phyloP scores from a whole-genome alignment of 345 rosid genomes.

The Citrus glauca region DNA sequence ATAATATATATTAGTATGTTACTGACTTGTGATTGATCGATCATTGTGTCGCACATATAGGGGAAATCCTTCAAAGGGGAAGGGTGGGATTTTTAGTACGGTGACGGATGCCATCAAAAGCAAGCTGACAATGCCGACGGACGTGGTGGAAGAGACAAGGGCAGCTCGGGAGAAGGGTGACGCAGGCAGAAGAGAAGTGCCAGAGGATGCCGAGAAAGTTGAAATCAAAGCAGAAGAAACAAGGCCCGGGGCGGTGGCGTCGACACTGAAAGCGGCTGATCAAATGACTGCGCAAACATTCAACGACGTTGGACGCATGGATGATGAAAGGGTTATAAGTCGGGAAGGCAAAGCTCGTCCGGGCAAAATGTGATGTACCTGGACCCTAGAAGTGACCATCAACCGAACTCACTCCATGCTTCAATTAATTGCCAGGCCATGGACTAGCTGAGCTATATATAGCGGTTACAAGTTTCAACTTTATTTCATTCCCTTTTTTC shows the following conservation, averaged over 20 bases:
- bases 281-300: conserved; percentile 64
- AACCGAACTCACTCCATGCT: too few relatives aligned
- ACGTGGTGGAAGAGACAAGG: conserved; percentile 28
- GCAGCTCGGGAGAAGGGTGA: conserved; percentile 34
- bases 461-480: too few relatives aligned
- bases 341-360: conserved; percentile 7
- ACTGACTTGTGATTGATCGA: background rate
- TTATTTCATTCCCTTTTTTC: too few relatives aligned
- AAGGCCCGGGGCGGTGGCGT: conserved; percentile 15
- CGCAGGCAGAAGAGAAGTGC: conserved; percentile 18
- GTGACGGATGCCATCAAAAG: conserved; percentile 39
- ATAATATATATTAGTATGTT: background rate
- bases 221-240: conserved; percentile 22
- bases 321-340: conserved; percentile 20
- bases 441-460: too few relatives aligned
- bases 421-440: too few relatives aligned
- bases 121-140: conserved; percentile 35
- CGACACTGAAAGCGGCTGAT: conserved; percentile 42
- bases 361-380: conserved; percentile 23
- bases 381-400: too few relatives aligned
- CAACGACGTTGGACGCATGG: conserved; percentile 60
- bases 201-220: background rate
- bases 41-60: background rate
- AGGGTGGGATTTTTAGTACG: conserved; percentile 33
- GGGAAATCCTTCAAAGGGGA: conserved; percentile 34